Conservation (phyloP, 805 yeast genomes). For the Wickerhamiella slavikovae region DNA sequence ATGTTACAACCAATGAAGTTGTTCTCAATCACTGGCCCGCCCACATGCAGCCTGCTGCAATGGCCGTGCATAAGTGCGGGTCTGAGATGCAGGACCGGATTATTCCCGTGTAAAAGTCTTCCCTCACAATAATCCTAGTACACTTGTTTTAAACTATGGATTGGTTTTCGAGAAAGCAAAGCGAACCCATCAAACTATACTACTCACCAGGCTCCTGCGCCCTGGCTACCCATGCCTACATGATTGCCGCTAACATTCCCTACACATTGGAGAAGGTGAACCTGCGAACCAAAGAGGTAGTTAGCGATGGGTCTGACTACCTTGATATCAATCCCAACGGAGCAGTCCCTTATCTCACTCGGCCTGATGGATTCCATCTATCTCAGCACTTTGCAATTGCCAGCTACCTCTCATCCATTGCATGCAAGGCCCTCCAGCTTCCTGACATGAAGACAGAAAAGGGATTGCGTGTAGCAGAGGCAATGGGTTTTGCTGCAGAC, state of each 20-base stretch:
- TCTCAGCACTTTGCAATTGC: conserved; percentile 5
- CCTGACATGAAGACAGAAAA: conserved; percentile 2
- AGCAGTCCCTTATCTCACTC: conserved; percentile 6
- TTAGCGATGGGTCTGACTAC: conserved; percentile 4
- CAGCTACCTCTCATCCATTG: conserved; percentile 3
- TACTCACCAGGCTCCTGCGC: conserved; percentile 5
- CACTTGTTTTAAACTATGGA: no score
- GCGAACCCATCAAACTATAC: conserved; percentile 3
- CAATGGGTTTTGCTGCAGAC: conserved; percentile 1
- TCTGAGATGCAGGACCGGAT: no score
- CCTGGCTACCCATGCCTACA: conserved; percentile 4
- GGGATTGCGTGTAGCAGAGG: conserved; percentile 2
- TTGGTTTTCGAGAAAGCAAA: no score
- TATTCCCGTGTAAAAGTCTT: no score
- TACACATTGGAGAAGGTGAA: conserved; percentile 4
- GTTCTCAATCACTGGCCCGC: no score
- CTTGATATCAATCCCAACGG: conserved; percentile 5
- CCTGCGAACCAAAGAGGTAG: conserved; percentile 1
- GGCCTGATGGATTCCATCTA: conserved; percentile 4
- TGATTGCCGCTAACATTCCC: conserved; percentile 2
- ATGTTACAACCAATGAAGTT: no score
- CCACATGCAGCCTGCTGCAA: no score
- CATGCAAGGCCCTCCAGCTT: background rate
- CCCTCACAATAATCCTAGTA: no score
- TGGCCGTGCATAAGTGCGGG: no score